A percentile compares a stretch with the other conserved stretches of the same genome.
These are phyloP conservation scores for Ascochyta fabae DNA, from an alignment of 2,329 filamentous ascomycete species.

Conservation along the genomic window DNA sequence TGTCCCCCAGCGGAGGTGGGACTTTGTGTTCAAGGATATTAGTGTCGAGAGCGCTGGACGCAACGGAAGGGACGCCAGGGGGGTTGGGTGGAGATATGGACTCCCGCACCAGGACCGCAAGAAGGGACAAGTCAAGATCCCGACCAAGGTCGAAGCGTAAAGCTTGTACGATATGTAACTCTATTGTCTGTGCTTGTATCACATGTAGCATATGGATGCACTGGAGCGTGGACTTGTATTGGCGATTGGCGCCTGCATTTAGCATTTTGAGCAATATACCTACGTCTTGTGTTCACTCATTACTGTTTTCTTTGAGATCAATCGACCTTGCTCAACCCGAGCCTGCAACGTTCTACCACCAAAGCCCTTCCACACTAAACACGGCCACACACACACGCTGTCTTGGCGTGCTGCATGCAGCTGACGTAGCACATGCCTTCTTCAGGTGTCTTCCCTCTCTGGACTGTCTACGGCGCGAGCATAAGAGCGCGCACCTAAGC, in stretches of 20 bases:
- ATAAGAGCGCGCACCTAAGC: not conserved
- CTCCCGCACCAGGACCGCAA: conserved; percentile 68
- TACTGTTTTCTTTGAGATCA: no score
- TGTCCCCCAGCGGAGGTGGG: conserved; percentile 60
- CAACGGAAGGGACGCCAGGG: conserved; percentile 60
- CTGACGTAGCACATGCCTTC: not conserved
- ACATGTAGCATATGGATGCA: conserved; percentile 25
- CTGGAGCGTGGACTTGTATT: conserved; percentile 17
- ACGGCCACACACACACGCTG: no score
- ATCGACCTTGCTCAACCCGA: not conserved
- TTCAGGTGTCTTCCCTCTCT: not conserved
- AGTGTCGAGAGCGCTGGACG: conserved; percentile 62
- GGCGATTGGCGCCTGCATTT: not conserved
- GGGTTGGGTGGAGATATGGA: conserved; percentile 67
- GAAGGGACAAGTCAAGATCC: conserved; percentile 68
- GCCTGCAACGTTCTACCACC: not conserved
- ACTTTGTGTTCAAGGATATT: conserved; percentile 66
- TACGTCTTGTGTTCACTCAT: conserved; percentile 12
- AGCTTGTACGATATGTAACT: conserved; percentile 32
- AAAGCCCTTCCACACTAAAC: not conserved
- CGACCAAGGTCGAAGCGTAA: conserved; percentile 61
- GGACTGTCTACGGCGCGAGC: not conserved
- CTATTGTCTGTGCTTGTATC: conserved; percentile 27
- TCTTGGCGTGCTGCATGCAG: not conserved
- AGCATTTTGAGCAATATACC: conserved; percentile 13